A percentile compares a stretch with the other conserved stretches of the same genome.
Evolutionary conservation across 768 basidiomycete species (phyloP).

Genomic region (Hydnomerulius pinastri): DNA sequence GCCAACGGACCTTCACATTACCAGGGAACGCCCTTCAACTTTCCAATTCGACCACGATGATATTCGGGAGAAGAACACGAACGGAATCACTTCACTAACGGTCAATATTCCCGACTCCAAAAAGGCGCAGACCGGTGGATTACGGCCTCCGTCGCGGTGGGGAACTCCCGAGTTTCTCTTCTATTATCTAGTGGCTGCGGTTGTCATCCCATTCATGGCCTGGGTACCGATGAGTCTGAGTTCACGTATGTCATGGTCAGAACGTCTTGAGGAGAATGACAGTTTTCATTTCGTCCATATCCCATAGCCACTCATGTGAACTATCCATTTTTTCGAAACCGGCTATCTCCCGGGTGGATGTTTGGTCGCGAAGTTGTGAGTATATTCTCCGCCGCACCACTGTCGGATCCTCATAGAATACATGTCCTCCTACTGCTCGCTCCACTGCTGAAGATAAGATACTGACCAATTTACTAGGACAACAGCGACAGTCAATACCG

Average conservation of each 20-base stretch:
- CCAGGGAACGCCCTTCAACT: constrained; percentile 2
- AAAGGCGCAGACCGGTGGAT: constrained; percentile 26
- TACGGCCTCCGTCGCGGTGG: constrained; percentile 63
- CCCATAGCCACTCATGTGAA: constrained; percentile 73
- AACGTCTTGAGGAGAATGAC: constrained; percentile 1
- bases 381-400: constrained; percentile 11
- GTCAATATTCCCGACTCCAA: constrained; percentile 52
- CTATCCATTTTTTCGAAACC: constrained; percentile 56
- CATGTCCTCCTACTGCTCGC: too few relatives aligned
- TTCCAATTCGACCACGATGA: constrained; percentile 19
- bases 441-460: too few relatives aligned
- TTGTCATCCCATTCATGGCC: constrained; percentile 72
- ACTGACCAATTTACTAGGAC: too few relatives aligned
- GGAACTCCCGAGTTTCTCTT: constrained; percentile 75
- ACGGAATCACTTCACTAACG: constrained; percentile 50
- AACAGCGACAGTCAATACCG: constrained; percentile 92
- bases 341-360: constrained; percentile 78
- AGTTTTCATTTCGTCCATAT: constrained; percentile 2
- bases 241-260: constrained; percentile 54
- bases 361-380: constrained; percentile 77
- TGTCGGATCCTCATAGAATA: too few relatives aligned
- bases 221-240: constrained; percentile 78
- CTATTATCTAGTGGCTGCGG: constrained; percentile 62
- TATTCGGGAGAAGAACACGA: constrained; percentile 2
- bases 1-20: constrained; percentile 36